Base-by-base conservation (phyloP, 176 grass and related monocot species). In the Oryza rufipogon region DNA sequence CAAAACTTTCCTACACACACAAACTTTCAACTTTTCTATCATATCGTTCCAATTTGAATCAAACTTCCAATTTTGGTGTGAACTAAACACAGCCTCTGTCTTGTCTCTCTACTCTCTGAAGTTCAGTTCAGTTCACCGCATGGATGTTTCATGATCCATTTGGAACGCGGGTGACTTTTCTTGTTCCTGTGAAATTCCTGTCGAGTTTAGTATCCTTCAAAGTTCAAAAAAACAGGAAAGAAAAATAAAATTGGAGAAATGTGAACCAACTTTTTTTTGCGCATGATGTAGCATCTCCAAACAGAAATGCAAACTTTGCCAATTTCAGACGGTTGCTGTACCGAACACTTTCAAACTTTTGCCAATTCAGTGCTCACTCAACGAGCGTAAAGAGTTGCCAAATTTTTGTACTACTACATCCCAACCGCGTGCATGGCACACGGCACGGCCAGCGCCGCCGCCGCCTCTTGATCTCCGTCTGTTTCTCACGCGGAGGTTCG, bases 301-400 rank as follows among this genome's bases (percentile, higher is more conserved):
- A n/a, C 7, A 58, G 23, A 58, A 34, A 41, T 4, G 11, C 7
- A 12, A 45, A 23, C n/a, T 23, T 38, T 16, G 22, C 47, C 11
- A 7, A 11, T 45, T 45, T 19, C 4, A 17, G 49, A 70, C 10
- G 11, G 52, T 9, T 39, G 0, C 7, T 42, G 1, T 26, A 20
- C 32, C 13, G 14, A 72, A 49, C 1, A 39, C 17, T 36, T 4
- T 36, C 4, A 36, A 36, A 36, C 34, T 36, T 1, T 32, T 32
- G 30, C 30, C 2, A 32, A 32, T 32, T 32, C 30, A 32, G 30
- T 32, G 30, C 30, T 70, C 15, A 26, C 60, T 51, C 52, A 80
- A 86, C 10, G 58, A 66, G 1, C 51, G 39, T 83, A 26, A 80
- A 5, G 42, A 86, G 20, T 28, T 10, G 15, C 69, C 58, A 80